Conservation (phyloP, 345 rosid species). For the Dipteronia dyeriana region DNA sequence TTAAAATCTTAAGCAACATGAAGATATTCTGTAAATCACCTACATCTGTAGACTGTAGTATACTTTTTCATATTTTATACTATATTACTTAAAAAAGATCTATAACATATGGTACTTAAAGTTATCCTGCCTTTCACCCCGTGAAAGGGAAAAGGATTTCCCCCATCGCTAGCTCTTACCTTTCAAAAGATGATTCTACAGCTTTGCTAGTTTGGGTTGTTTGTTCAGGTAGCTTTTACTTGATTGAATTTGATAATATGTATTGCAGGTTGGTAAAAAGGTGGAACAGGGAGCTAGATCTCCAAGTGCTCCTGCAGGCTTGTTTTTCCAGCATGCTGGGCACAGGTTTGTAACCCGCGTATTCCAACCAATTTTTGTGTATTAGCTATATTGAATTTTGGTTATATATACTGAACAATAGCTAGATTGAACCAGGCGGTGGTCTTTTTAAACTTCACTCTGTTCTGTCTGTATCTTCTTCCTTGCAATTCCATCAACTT, state of each 20-base stretch:
- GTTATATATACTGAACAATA: background rate
- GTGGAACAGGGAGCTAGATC: conserved; percentile 37
- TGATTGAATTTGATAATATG: background rate
- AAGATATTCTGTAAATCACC: no score
- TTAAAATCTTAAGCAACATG: background rate
- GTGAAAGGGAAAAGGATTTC: no score
- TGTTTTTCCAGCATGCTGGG: conserved; percentile 75
- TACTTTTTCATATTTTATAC: no score
- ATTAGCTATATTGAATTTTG: background rate
- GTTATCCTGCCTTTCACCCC: no score
- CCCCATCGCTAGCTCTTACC: no score
- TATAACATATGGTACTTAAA: no score
- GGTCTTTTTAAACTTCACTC: conserved; percentile 3
- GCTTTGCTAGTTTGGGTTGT: background rate
- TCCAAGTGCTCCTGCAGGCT: conserved; percentile 51
- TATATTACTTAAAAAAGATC: no score
- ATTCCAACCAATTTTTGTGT: background rate
- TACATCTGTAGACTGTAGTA: no score
- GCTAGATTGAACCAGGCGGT: background rate
- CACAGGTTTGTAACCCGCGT: conserved; percentile 44
- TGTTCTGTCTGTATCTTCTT: background rate
- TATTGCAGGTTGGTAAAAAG: conserved; percentile 52
- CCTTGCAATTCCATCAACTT: background rate
- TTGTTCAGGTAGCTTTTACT: background rate
- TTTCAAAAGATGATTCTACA: no score